Percentiles rank a stretch among this genome's conserved stretches.
Conservation (phyloP, 2,329 filamentous ascomycete species). For the Trichoderma arundinaceum region DNA sequence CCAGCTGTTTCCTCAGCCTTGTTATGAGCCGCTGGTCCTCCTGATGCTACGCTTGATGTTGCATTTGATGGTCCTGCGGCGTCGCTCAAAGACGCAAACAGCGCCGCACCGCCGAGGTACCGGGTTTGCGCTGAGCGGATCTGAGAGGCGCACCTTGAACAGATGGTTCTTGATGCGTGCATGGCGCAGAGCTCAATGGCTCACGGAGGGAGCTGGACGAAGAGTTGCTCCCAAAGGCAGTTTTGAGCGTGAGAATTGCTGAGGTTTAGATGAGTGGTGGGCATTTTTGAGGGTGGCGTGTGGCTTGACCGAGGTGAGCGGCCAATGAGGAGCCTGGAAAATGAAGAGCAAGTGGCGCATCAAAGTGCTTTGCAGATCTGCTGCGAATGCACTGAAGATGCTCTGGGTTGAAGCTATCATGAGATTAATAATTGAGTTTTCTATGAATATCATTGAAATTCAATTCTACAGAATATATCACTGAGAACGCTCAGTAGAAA, state of each 20-base stretch:
- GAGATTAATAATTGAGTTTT: no score
- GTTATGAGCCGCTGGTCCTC: background rate
- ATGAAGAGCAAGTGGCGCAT: background rate
- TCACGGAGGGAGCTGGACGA: background rate
- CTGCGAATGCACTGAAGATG: no score
- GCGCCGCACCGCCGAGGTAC: slow-evolving; percentile 35
- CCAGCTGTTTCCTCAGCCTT: background rate
- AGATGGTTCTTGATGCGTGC: slow-evolving; percentile 45
- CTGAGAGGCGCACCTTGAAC: slow-evolving; percentile 45
- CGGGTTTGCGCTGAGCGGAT: slow-evolving; percentile 36
- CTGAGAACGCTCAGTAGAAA: no score
- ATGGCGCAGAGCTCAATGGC: slow-evolving; percentile 37
- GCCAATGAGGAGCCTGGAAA: slow-evolving; percentile 22
- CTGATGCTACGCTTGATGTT: background rate
- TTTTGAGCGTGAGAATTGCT: slow-evolving; percentile 16
- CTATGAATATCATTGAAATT: no score
- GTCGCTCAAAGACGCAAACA: slow-evolving; percentile 38
- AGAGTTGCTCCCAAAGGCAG: background rate
- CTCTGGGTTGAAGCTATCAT: no score
- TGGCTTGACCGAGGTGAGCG: slow-evolving; percentile 30
- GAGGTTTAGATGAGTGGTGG: slow-evolving; percentile 6
- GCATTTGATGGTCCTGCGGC: slow-evolving; percentile 17
- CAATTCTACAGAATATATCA: no score
- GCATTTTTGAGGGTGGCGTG: slow-evolving; percentile 32
- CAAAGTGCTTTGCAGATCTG: no score